Evolutionary conservation across 2,329 filamentous ascomycete genomes (phyloP).

Genomic region (Madurella mycetomatis): DNA sequence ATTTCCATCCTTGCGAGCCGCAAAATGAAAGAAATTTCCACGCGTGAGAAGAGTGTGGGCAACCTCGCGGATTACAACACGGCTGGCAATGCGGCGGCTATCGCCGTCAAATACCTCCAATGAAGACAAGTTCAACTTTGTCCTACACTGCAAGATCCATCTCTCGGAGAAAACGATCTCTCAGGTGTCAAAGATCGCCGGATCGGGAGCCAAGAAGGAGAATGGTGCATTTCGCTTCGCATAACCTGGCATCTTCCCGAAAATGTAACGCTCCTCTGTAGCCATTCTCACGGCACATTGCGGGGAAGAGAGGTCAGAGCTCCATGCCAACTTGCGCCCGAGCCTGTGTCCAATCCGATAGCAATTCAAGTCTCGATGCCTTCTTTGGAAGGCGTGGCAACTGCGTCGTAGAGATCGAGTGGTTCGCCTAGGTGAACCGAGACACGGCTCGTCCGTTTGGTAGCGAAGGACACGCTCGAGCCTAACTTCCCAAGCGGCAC

Average conservation of each 20-base stretch:
- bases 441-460: not conserved
- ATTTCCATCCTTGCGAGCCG: not conserved
- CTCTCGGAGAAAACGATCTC: not conserved
- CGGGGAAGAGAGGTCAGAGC: constrained; percentile 3
- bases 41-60: too few relatives aligned
- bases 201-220: too few relatives aligned
- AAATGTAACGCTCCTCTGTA: constrained; percentile 10
- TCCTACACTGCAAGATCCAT: too few relatives aligned
- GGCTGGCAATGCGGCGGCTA: too few relatives aligned
- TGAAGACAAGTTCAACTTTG: too few relatives aligned
- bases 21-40: not conserved
- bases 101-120: too few relatives aligned
- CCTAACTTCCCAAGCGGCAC: not conserved
- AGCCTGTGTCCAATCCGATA: not conserved
- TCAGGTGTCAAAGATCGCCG: not conserved
- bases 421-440: not conserved
- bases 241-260: not conserved
- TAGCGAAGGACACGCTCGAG: not conserved
- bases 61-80: too few relatives aligned
- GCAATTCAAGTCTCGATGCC: not conserved
- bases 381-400: not conserved
- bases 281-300: not conserved
- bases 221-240: too few relatives aligned
- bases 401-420: not conserved
- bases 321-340: not conserved